Percentiles rank a stretch among this genome's conserved stretches.
These are phyloP conservation scores for Cordyceps tenuipes DNA, from an alignment of 2,329 filamentous ascomycete species.

Conservation along the genomic window DNA sequence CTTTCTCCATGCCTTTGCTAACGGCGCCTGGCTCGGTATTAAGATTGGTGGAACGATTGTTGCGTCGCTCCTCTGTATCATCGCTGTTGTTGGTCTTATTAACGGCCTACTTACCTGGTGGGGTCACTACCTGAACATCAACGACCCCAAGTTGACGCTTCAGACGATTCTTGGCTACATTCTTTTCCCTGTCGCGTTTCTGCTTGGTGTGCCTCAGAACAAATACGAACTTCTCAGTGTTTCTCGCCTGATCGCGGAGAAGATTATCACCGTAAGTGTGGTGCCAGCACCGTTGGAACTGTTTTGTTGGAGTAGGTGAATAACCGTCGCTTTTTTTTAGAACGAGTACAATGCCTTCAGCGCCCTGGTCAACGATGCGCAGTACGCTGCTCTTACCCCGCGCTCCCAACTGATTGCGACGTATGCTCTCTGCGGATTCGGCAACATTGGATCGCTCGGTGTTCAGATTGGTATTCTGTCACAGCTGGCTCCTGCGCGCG, in stretches of 20 bases:
- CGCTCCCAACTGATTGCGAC: slow-evolving; percentile 76
- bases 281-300: not conserved
- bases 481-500: slow-evolving; percentile 67
- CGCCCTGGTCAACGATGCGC: slow-evolving; percentile 43
- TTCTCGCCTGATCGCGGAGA: slow-evolving; percentile 70
- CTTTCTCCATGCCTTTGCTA: slow-evolving; percentile 74
- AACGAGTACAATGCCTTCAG: slow-evolving; percentile 76
- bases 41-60: slow-evolving; percentile 82
- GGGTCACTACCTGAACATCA: slow-evolving; percentile 69
- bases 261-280: slow-evolving; percentile 61
- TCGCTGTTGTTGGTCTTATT: slow-evolving; percentile 64
- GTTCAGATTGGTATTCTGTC: slow-evolving; percentile 84
- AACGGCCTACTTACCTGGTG: slow-evolving; percentile 78
- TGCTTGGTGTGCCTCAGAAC: slow-evolving; percentile 66
- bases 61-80: slow-evolving; percentile 72
- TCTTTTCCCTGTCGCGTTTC: slow-evolving; percentile 69
- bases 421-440: slow-evolving; percentile 76
- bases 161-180: slow-evolving; percentile 70
- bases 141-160: slow-evolving; percentile 58
- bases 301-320: not conserved
- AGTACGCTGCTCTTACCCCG: slow-evolving; percentile 51
- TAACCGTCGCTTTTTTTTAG: slow-evolving; percentile 17
- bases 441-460: slow-evolving; percentile 79
- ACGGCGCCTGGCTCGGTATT: slow-evolving; percentile 76
- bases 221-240: slow-evolving; percentile 64